A percentile compares a stretch with the other conserved stretches of the same genome.
These are phyloP conservation scores for Colletotrichum trifolii DNA, from an alignment of 2,329 filamentous ascomycete species.

Conservation along the genomic window DNA sequence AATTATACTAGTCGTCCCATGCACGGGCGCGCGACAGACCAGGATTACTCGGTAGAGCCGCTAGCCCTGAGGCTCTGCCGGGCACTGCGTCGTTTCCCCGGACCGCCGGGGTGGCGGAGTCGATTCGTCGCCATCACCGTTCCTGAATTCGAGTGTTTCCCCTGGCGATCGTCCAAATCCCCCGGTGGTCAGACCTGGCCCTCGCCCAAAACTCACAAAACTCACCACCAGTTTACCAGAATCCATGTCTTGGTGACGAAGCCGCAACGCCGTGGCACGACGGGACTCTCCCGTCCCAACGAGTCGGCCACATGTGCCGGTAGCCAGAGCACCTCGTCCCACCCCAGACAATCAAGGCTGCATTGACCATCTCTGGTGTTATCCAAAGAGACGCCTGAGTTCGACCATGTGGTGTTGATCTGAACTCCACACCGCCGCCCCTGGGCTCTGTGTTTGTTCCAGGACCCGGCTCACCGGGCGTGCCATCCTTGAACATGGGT, in stretches of 20 bases:
- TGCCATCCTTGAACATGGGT: constrained; percentile 12
- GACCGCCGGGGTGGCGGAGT: constrained; percentile 26
- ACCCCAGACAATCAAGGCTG: constrained; percentile 19
- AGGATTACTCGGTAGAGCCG: not conserved
- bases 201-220: constrained; percentile 15
- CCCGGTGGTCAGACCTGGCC: constrained; percentile 11
- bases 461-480: constrained; percentile 19
- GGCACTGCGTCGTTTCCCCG: constrained; percentile 32
- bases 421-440: constrained; percentile 14
- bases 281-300: constrained; percentile 11
- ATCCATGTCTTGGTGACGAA: not conserved
- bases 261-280: not conserved
- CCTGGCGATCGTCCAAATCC: constrained; percentile 33
- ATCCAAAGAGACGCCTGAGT: constrained; percentile 28
- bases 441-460: not conserved
- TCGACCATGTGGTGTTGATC: constrained; percentile 28
- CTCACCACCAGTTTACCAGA: not conserved
- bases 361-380: constrained; percentile 18
- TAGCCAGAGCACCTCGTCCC: constrained; percentile 1
- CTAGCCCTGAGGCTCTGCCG: constrained; percentile 32
- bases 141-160: constrained; percentile 12
- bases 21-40: not conserved
- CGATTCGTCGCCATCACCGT: constrained; percentile 9
- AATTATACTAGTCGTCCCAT: not conserved
- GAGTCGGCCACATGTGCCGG: constrained; percentile 20